phyloP scores from a whole-genome alignment of 768 basidiomycete species.

The Leccinellum rugosiceps region DNA sequence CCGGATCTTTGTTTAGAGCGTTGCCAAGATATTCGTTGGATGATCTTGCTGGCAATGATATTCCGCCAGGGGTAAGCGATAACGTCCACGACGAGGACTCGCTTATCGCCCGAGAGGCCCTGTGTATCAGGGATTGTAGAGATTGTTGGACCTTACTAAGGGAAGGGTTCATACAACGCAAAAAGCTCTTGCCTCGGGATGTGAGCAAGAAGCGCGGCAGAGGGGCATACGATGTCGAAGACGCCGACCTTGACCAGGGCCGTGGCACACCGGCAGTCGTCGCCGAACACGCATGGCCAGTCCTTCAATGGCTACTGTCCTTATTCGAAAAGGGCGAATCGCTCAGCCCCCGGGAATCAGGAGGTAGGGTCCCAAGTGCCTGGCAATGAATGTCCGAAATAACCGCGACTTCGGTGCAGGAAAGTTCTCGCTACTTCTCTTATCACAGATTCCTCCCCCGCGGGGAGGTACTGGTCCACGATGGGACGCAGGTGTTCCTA shows the following conservation, averaged over 20 bases:
- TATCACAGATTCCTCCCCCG: conserved; percentile 57
- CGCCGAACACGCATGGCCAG: conserved; percentile 63
- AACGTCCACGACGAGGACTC: conserved; percentile 50
- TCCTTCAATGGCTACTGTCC: conserved; percentile 65
- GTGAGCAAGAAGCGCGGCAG: conserved; percentile 34
- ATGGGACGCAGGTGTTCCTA: conserved; percentile 52
- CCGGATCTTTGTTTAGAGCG: conserved; percentile 49
- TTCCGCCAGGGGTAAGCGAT: conserved; percentile 1
- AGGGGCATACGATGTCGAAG: conserved; percentile 24
- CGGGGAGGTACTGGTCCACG: conserved; percentile 44
- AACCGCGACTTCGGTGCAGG: conserved; percentile 25
- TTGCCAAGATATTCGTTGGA: conserved; percentile 47
- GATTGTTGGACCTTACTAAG: conserved; percentile 62
- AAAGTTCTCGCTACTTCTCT: conserved; percentile 49
- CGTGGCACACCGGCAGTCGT: conserved; percentile 35
- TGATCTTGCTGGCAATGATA: conserved; percentile 2
- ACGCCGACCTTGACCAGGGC: conserved; percentile 21
- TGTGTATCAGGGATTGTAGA: conserved; percentile 50
- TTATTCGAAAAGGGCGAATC: conserved; percentile 69
- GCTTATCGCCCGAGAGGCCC: conserved; percentile 51
- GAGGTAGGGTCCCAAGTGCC: conserved; percentile 13
- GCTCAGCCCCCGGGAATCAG: conserved; percentile 30
- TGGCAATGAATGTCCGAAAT: conserved; percentile 6
- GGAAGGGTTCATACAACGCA: conserved; percentile 48
- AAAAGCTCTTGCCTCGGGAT: conserved; percentile 17